Evolutionary conservation across 2,329 filamentous ascomycete species (phyloP).

Genomic region (Diaporthe ilicicola): DNA sequence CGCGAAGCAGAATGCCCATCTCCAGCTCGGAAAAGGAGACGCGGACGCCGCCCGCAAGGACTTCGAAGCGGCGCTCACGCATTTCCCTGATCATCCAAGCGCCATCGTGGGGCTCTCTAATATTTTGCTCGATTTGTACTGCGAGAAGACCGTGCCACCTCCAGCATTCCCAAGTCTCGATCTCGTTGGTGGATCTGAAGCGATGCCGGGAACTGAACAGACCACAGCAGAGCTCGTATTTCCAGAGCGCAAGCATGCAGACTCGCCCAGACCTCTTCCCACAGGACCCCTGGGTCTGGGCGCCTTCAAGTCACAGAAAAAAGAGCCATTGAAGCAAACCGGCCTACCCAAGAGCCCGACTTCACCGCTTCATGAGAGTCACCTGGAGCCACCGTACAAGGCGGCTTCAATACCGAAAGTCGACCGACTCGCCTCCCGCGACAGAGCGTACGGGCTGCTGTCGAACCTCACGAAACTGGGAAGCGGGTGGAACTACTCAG

Average conservation of each 20-base stretch:
- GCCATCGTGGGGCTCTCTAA: slow-evolving; percentile 86
- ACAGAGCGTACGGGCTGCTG: slow-evolving; percentile 86
- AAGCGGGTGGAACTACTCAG: slow-evolving; percentile 86
- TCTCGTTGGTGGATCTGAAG: slow-evolving; percentile 43
- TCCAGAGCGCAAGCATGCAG: slow-evolving; percentile 6
- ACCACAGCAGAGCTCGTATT: slow-evolving; percentile 31
- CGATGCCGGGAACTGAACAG: slow-evolving; percentile 32
- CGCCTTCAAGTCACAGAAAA: slow-evolving; percentile 31
- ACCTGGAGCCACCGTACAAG: slow-evolving; percentile 62
- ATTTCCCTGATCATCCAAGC: slow-evolving; percentile 80
- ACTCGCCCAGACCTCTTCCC: slow-evolving; percentile 44
- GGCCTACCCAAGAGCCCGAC: slow-evolving; percentile 23
- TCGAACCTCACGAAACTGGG: slow-evolving; percentile 86
- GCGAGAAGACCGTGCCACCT: slow-evolving; percentile 69
- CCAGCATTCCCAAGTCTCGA: slow-evolving; percentile 59
- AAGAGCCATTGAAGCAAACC: slow-evolving; percentile 6
- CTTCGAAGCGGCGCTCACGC: slow-evolving; percentile 84
- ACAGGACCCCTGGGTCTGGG: slow-evolving; percentile 58
- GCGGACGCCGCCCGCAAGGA: slow-evolving; percentile 76
- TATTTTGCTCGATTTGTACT: slow-evolving; percentile 87
- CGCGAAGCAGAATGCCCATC: slow-evolving; percentile 58
- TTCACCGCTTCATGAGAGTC: slow-evolving; percentile 45
- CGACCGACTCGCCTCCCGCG: slow-evolving; percentile 87
- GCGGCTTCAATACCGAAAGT: slow-evolving; percentile 73
- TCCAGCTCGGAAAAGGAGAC: slow-evolving; percentile 68